Evolutionary conservation across 1,139 yeast genomes (phyloP).

Genomic region (Kodamaea sp.): DNA sequence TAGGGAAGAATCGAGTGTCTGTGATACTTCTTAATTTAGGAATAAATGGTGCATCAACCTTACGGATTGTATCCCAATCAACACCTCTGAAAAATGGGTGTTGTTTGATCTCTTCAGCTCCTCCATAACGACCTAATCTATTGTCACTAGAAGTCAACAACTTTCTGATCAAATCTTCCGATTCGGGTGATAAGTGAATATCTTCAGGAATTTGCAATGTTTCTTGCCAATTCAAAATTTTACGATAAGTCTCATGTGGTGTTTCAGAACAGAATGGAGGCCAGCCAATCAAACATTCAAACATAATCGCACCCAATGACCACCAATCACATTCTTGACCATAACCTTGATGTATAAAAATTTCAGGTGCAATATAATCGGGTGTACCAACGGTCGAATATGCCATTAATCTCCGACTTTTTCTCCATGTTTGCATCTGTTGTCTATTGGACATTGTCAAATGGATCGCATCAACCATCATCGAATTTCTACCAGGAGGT

Average conservation of each 20-base stretch:
- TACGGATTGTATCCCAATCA: slow-evolving; percentile 91
- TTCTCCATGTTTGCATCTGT: slow-evolving; percentile 98
- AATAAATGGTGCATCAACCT: slow-evolving; percentile 93
- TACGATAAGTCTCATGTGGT: slow-evolving; percentile 96
- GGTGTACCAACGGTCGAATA: slow-evolving; percentile 99
- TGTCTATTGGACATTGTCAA: slow-evolving; percentile 94
- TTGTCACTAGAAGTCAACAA: slow-evolving; percentile 80
- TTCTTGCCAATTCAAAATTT: slow-evolving; percentile 94
- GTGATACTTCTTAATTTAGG: slow-evolving; percentile 74
- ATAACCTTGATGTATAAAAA: slow-evolving; percentile 93
- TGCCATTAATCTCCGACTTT: slow-evolving; percentile 94
- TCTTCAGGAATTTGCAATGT: slow-evolving; percentile 93
- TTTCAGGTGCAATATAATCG: slow-evolving; percentile 97
- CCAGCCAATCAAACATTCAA: slow-evolving; percentile 98
- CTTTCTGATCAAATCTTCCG: slow-evolving; percentile 85
- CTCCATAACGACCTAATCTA: slow-evolving; percentile 87
- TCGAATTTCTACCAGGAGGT: slow-evolving; percentile 55
- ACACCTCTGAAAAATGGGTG: slow-evolving; percentile 97
- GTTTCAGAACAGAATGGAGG: slow-evolving; percentile 99
- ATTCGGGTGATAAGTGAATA: slow-evolving; percentile 87
- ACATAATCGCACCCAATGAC: slow-evolving; percentile 98
- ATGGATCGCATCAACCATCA: slow-evolving; percentile 93
- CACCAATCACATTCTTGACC: slow-evolving; percentile 99
- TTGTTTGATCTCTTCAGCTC: slow-evolving; percentile 86
- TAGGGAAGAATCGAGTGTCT: slow-evolving; percentile 96